These are phyloP conservation scores for Colletotrichum musae DNA, from an alignment of 2,329 filamentous ascomycete genomes.

Conservation along the genomic window DNA sequence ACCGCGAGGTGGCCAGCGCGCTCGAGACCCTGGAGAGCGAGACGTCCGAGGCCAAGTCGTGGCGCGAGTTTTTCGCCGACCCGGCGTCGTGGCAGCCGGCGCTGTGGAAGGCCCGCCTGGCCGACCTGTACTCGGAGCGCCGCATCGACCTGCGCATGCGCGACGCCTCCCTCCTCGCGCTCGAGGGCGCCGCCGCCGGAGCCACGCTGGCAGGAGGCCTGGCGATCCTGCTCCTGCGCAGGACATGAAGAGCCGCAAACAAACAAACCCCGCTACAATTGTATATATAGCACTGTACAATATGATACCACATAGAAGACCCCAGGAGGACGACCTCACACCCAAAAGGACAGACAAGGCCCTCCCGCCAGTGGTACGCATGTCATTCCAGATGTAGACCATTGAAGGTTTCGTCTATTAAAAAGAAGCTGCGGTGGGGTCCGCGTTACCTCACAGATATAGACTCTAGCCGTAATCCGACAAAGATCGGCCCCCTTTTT, in stretches of 20 bases:
- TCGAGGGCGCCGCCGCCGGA: slow-evolving; percentile 78
- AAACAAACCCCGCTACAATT: slow-evolving; percentile 8
- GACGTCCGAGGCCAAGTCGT: slow-evolving; percentile 47
- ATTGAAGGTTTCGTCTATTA: slow-evolving; percentile 37
- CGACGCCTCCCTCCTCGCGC: slow-evolving; percentile 77
- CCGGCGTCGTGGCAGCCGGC: slow-evolving; percentile 60
- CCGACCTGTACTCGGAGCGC: slow-evolving; percentile 77
- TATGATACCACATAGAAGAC: slow-evolving; percentile 41
- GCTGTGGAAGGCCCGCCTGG: slow-evolving; percentile 63
- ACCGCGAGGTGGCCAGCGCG: slow-evolving; percentile 33
- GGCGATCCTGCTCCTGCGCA: slow-evolving; percentile 63
- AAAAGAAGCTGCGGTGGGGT: slow-evolving; percentile 32
- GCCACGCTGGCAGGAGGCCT: slow-evolving; percentile 71
- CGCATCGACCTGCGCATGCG: slow-evolving; percentile 75
- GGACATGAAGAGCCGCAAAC: slow-evolving; percentile 44
- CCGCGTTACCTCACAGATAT: slow-evolving; percentile 16
- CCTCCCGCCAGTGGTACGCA: neutral
- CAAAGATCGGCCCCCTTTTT: slow-evolving; percentile 31
- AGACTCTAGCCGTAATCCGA: slow-evolving; percentile 29
- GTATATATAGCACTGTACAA: slow-evolving; percentile 40
- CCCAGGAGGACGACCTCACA: slow-evolving; percentile 22
- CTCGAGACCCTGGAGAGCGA: slow-evolving; percentile 17
- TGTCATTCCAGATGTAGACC: slow-evolving; percentile 10
- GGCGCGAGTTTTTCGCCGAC: slow-evolving; percentile 60
- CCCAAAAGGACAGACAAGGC: neutral